Percentiles rank a stretch among this genome's conserved stretches.
These are phyloP conservation scores for Termitomyces titanicus DNA, from an alignment of 768 basidiomycete species.

Conservation along the genomic window DNA sequence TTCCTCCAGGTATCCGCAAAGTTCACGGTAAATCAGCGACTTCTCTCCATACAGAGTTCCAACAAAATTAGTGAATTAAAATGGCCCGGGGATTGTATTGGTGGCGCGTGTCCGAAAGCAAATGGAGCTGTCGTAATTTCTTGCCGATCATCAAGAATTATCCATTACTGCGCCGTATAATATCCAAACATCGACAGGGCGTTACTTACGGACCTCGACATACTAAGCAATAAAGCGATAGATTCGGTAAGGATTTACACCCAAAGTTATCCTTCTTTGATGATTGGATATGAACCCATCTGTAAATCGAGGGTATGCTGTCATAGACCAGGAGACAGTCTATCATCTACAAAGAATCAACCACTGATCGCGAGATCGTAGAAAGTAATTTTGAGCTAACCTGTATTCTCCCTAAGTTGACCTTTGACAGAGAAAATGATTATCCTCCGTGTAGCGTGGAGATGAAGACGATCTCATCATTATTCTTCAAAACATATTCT, in stretches of 20 bases:
- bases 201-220: not conserved
- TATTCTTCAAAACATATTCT: constrained; percentile 69
- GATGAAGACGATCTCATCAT: constrained; percentile 94
- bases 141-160: not conserved
- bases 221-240: not conserved
- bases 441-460: constrained; percentile 93
- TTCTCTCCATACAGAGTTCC: constrained; percentile 44
- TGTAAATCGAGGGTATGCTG: not conserved
- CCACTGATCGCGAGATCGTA: not conserved
- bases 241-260: not conserved
- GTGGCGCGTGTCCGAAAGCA: not conserved
- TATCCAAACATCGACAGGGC: not conserved
- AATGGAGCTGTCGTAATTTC: not conserved
- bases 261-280: not conserved
- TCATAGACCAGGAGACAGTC: not conserved
- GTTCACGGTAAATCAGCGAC: constrained; percentile 31
- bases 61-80: constrained; percentile 8
- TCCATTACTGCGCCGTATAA: not conserved
- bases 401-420: not conserved
- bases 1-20: constrained; percentile 40
- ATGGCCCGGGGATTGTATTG: not conserved
- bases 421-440: not conserved
- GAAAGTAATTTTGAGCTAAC: not conserved
- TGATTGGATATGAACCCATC: not conserved
- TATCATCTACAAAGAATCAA: not conserved